Evolutionary conservation across 2,329 filamentous ascomycete genomes (phyloP).

Genomic region (Ceratocystis colombiana): DNA sequence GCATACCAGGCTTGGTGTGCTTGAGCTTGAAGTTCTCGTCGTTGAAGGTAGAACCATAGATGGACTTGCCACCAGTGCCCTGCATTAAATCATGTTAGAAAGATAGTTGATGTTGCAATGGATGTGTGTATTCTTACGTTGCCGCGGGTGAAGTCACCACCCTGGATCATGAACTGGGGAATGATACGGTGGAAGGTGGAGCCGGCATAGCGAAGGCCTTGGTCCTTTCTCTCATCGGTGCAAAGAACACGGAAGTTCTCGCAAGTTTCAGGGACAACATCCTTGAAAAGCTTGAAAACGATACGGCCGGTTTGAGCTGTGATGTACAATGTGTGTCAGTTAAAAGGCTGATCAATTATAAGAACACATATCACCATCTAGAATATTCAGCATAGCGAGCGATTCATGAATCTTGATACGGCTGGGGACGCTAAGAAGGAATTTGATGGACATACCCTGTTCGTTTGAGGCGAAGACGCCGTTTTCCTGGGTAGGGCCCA

Average conservation of each 20-base stretch:
- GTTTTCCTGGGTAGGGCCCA: conserved; percentile 59
- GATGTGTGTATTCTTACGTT: conserved; percentile 53
- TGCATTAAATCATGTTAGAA: conserved; percentile 32
- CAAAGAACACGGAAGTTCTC: conserved; percentile 78
- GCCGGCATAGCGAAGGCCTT: conserved; percentile 72
- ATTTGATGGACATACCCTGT: conserved; percentile 45
- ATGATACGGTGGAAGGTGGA: conserved; percentile 91
- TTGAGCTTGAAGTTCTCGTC: conserved; percentile 81
- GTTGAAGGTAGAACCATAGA: conserved; percentile 88
- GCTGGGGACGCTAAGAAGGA: conserved; percentile 6
- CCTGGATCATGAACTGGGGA: conserved; percentile 89
- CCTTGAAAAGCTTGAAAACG: conserved; percentile 79
- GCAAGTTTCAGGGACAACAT: conserved; percentile 77
- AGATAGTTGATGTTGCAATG: not conserved
- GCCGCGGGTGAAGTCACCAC: conserved; percentile 85
- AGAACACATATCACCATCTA: not conserved
- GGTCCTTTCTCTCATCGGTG: conserved; percentile 65
- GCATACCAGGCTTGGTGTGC: conserved; percentile 65
- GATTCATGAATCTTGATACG: not conserved
- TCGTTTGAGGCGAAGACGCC: conserved; percentile 44
- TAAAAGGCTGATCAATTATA: not conserved
- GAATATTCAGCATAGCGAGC: not conserved
- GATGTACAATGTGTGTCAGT: conserved; percentile 25
- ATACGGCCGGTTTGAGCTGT: conserved; percentile 67
- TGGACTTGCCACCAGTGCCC: conserved; percentile 86